phyloP scores from a whole-genome alignment of 129 eudicot genomes.

The Centella asiatica region DNA sequence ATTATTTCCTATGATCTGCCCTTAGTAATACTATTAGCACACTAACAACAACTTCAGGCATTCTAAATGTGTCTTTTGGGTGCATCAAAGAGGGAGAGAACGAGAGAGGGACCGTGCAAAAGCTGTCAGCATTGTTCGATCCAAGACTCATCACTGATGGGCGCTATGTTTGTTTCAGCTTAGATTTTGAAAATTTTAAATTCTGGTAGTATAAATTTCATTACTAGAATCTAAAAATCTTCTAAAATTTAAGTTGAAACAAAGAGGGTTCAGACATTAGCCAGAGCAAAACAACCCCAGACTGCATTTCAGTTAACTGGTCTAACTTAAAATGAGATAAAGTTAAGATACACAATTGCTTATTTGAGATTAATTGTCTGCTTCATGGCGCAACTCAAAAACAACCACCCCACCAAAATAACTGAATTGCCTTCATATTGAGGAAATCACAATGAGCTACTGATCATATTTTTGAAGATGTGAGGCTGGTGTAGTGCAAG shows the following conservation, averaged over 20 bases:
- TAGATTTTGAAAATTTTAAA: no score
- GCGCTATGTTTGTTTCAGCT: no score
- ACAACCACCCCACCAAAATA: neutral
- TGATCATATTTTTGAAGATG: neutral
- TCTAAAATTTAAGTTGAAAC: neutral
- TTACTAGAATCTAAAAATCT: neutral
- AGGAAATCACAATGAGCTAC: neutral
- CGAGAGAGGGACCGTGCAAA: no score
- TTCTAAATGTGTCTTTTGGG: neutral
- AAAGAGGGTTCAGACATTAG: neutral
- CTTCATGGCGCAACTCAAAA: neutral
- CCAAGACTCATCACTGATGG: no score
- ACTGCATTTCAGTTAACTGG: neutral
- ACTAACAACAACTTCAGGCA: neutral
- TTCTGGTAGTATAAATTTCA: no score
- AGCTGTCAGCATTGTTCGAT: no score
- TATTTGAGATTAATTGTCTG: neutral
- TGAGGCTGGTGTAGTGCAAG: neutral
- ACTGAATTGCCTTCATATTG: conserved; percentile 2
- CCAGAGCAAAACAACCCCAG: neutral
- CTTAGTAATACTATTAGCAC: neutral
- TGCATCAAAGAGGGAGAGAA: no score
- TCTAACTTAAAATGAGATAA: neutral
- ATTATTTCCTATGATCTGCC: neutral
- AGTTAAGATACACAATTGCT: neutral